Base-by-base conservation (phyloP, 805 yeast species). In the Dipodascopsis uninucleata region DNA sequence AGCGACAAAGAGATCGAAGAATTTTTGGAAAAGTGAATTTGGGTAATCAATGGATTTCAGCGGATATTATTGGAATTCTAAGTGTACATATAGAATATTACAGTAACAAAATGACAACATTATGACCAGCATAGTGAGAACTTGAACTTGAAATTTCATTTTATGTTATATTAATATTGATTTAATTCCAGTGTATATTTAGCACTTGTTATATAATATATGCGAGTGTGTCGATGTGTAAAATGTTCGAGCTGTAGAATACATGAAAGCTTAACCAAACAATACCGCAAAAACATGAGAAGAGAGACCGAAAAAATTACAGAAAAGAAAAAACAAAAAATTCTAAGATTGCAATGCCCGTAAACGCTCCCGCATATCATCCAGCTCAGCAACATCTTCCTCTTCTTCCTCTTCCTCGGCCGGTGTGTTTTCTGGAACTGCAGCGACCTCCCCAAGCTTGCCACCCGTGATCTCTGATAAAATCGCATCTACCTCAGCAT, bases 341-440 rank as follows among this genome's bases (percentile, higher is more conserved):
- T 17, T 5, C 37, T 24, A 28, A 34, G 21, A 75, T 61, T 90
- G 97, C 49, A 90, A 67, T 0, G 96, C 97, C 58, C 74, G 80
- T 36, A 90, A 71, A 47, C 97, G 71, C 61, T 89, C 90, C 56
- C 95, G 75, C 97, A 93, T 90, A 56, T 82, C 88, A 53, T 78
- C 78, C 43, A 90, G 69, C 58, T 85, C 78, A 48, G 77, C 82
- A 34, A 81, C 89, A 12, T 74, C 83, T 31, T 82, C 89, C 16
- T 75, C 84, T 14, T 68, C 77, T 38, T 67, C 71, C 14, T 71
- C 81, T 14, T 65, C 60, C 17, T 63, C 70, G 28, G 55, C 55
- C 8, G 53, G 49, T 9, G 39, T 37, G 18, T 35, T 39, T 10
- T 49, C 49, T 12, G 77, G 75, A 0, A 64, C 57, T 4, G 59